Percentiles rank a stretch among this genome's conserved stretches.
phyloP scores from a whole-genome alignment of 83 land plant species.

The Diphasiastrum complanatum region DNA sequence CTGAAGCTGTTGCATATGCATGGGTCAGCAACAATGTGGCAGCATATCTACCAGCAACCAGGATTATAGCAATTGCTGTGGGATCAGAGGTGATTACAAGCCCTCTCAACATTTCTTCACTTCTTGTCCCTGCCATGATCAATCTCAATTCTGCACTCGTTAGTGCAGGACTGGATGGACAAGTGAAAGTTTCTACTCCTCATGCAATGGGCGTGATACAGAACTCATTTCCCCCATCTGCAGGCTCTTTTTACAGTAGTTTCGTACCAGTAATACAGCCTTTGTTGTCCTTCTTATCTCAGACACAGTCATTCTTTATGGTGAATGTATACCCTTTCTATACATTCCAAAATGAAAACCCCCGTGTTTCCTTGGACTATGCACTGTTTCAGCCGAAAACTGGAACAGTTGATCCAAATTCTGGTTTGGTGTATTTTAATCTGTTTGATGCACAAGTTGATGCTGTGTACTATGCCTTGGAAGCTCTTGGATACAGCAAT shows the following conservation, averaged over 20 bases:
- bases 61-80: neutral
- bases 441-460: no score
- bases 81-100: constrained; percentile 6
- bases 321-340: no score
- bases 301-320: no score
- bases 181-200: no score
- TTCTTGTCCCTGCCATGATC: constrained; percentile 3
- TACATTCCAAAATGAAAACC: neutral
- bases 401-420: neutral
- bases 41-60: neutral
- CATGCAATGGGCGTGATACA: neutral
- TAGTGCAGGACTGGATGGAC: neutral
- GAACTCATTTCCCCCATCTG: constrained; percentile 3
- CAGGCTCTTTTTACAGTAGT: neutral
- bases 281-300: neutral
- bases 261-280: neutral
- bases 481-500: neutral
- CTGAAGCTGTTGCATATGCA: neutral
- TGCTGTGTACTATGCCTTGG: constrained; percentile 4
- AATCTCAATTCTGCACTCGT: neutral
- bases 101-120: neutral
- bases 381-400: neutral
- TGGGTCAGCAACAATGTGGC: constrained; percentile 1
- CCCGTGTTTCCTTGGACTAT: neutral
- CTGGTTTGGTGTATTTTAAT: no score